Evolutionary conservation across 805 yeast species (phyloP).

Genomic region (Nakazawaea siamensis): DNA sequence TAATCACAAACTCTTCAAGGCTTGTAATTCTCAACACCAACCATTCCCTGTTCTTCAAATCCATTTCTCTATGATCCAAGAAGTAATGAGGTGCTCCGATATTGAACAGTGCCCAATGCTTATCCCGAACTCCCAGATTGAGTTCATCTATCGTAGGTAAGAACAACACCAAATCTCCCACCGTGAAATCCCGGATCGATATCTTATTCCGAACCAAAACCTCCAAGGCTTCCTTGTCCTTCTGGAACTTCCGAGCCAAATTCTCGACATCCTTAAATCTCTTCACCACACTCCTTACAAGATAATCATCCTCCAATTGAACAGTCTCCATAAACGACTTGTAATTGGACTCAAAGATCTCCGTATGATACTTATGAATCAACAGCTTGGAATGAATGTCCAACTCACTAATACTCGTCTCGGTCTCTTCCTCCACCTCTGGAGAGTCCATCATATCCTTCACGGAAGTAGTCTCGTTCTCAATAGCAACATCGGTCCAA

Average conservation of each 20-base stretch:
- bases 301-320: constrained; percentile 18
- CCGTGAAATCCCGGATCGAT: constrained; percentile 56
- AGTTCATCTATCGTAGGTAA: constrained; percentile 48
- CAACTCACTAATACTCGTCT: constrained; percentile 3
- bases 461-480: constrained; percentile 6
- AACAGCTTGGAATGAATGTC: constrained; percentile 10
- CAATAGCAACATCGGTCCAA: constrained; percentile 10
- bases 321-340: constrained; percentile 23
- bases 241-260: constrained; percentile 76
- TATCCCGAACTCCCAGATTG: constrained; percentile 7
- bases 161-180: constrained; percentile 76
- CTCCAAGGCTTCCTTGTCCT: constrained; percentile 47
- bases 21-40: constrained; percentile 60
- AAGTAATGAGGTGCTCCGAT: constrained; percentile 82
- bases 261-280: constrained; percentile 87
- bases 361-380: constrained; percentile 7
- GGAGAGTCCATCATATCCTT: constrained; percentile 5
- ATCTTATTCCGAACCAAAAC: constrained; percentile 41
- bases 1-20: constrained; percentile 49
- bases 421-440: not conserved
- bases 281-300: constrained; percentile 40
- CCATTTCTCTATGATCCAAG: constrained; percentile 30
- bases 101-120: constrained; percentile 86
- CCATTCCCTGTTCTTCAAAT: constrained; percentile 58
- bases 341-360: constrained; percentile 9